Conservation (phyloP, 495 filamentous ascomycete species). For the Evansstolkia leycettana region DNA sequence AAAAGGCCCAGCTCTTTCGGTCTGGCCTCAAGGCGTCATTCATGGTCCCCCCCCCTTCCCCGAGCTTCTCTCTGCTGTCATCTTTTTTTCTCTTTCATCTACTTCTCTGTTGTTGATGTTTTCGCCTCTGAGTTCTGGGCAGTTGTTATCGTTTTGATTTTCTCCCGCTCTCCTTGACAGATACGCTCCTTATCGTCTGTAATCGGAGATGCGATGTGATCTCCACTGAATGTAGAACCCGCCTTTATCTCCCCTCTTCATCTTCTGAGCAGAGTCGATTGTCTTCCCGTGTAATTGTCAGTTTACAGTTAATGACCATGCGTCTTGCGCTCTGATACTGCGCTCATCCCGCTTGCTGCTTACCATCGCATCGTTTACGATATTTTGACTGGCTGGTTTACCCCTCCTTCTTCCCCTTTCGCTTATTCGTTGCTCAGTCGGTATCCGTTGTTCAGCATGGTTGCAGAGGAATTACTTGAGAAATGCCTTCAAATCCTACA, state of each 20-base stretch:
- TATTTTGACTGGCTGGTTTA: background rate
- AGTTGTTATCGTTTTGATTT: no score
- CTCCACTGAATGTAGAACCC: conserved; percentile 7
- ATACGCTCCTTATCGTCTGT: background rate
- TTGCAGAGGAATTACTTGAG: conserved; percentile 85
- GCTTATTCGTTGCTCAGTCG: background rate
- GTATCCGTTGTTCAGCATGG: conserved; percentile 41
- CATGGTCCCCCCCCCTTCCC: no score
- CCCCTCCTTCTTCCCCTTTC: conserved; percentile 1
- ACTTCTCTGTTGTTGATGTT: no score
- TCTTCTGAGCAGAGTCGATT: conserved; percentile 1
- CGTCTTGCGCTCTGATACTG: conserved; percentile 4
- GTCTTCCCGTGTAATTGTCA: no score
- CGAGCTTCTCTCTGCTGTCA: no score
- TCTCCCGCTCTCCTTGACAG: no score
- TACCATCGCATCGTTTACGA: background rate
- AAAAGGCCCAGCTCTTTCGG: no score
- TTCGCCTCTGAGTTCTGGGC: no score
- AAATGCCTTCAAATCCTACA: conserved; percentile 80
- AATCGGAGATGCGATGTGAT: conserved; percentile 29
- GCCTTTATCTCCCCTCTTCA: background rate
- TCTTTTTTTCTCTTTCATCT: no score
- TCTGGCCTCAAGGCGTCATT: no score
- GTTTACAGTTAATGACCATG: conserved; percentile 3
- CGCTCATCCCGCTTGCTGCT: background rate